Conservation (phyloP, 1,139 yeast species). For the Meyerozyma guilliermondii region DNA sequence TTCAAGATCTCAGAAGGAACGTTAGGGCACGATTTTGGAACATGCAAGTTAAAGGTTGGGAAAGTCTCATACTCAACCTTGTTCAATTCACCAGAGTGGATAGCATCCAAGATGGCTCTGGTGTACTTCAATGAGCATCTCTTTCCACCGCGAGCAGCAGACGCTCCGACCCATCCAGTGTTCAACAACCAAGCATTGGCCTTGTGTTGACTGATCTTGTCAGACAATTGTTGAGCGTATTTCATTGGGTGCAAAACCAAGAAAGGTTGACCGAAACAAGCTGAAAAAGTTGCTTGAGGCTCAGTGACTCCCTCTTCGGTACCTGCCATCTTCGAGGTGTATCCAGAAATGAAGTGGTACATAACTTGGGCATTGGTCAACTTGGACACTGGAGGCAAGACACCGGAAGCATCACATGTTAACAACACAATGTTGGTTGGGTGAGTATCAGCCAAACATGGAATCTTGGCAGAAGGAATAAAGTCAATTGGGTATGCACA, state of each 20-base stretch:
- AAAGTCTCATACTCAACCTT: conserved; percentile 77
- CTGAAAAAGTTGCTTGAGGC: conserved; percentile 97
- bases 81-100: conserved; percentile 85
- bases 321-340: conserved; percentile 99
- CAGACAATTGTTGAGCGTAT: conserved; percentile 94
- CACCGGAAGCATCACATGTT: conserved; percentile 98
- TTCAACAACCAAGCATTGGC: conserved; percentile 95
- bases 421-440: conserved; percentile 89
- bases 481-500: conserved; percentile 98
- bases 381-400: conserved; percentile 93
- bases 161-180: conserved; percentile 98
- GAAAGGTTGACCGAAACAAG: conserved; percentile 99
- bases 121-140: conserved; percentile 98
- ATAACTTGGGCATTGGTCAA: conserved; percentile 93
- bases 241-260: conserved; percentile 97
- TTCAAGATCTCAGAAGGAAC: conserved; percentile 85
- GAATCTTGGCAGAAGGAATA: conserved; percentile 94
- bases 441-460: conserved; percentile 85
- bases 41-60: conserved; percentile 81
- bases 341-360: conserved; percentile 98
- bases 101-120: conserved; percentile 92
- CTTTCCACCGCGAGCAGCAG: conserved; percentile 90
- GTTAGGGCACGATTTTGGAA: conserved; percentile 76
- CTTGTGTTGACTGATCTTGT: conserved; percentile 83
- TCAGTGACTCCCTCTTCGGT: conserved; percentile 98